Evolutionary conservation across 306 rosid genomes (phyloP), one percentile per base, ranked within the genome.

Genomic region (Acacia acuminata): DNA sequence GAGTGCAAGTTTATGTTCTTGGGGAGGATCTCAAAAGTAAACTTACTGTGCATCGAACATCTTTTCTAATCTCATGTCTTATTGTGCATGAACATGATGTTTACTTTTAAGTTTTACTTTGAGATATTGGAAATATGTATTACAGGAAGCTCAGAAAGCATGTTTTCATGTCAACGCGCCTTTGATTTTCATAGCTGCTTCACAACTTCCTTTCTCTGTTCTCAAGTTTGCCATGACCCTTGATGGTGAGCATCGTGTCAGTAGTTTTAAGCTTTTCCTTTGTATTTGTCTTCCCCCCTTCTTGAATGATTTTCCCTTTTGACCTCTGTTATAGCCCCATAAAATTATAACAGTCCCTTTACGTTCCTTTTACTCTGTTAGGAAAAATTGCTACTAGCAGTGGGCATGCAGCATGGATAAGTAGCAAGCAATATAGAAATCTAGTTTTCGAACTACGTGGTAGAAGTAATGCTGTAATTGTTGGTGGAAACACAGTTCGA

Each of bases 401-500:
- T 73, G 98, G 99, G 65, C 94, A 93, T 85, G 90, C 98, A 5
- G 85, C 97, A 3, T 93, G 98, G 98, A 90, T 96, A 77, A 93
- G 98, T 84, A 77, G 98, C 86, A 88, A 87, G 84, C 73, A 76
- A 44, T 93, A 98, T 66, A 87, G 97, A 85, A 82, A 83, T 81
- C 91, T 90, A 50, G 96, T 93, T 83, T 92, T 88, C 50, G 92
- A 96, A 81, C 76, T 93, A 48, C 90, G 97, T 24, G 97, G 97
- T 80, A 89, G 96, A 89, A 92, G 98, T 80, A 97, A 96, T 77
- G 99, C 97, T 14, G 82, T 93, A 47, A 84, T 96, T 73, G 97
- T 93, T 19, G 99, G 98, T 72, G 99, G 99, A 80, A 96, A 96
- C 78, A 96, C 99, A 0, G 87, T 87, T n/a, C 92, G 98, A 60